These are phyloP conservation scores for Tulasnella sp. DNA, from an alignment of 768 basidiomycete genomes.

Conservation along the genomic window DNA sequence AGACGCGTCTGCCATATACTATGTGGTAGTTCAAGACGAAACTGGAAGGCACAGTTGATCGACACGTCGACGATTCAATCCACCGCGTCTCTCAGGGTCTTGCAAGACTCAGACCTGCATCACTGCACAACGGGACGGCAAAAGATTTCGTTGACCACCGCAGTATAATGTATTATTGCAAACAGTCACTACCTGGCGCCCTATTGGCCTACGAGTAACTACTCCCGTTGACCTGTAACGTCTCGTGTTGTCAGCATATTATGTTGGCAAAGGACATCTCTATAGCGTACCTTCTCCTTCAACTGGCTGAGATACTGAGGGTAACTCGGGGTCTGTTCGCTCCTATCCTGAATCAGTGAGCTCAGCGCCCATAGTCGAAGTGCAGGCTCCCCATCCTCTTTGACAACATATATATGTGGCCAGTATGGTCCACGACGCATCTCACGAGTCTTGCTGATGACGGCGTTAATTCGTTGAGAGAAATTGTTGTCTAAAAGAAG, in stretches of 20 bases:
- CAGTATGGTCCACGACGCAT: constrained; percentile 87
- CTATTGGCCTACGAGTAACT: neutral
- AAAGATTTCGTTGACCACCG: too few species aligned
- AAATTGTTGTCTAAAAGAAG: constrained; percentile 85
- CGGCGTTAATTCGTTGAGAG: constrained; percentile 85
- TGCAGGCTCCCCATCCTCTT: constrained; percentile 95
- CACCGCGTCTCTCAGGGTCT: too few species aligned
- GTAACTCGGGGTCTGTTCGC: constrained; percentile 86
- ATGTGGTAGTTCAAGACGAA: too few species aligned
- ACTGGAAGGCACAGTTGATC: too few species aligned
- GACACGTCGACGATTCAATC: too few species aligned
- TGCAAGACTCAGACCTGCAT: too few species aligned
- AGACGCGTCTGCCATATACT: constrained; percentile 1
- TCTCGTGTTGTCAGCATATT: neutral
- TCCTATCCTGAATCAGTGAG: constrained; percentile 84
- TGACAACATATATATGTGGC: constrained; percentile 91
- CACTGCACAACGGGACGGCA: too few species aligned
- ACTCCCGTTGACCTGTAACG: constrained; percentile 6
- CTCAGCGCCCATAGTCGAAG: constrained; percentile 92
- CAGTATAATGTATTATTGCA: too few species aligned
- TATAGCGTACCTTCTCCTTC: constrained; percentile 67
- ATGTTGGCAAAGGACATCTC: neutral
- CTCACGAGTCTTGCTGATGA: constrained; percentile 93
- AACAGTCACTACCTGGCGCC: too few species aligned
- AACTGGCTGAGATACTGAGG: constrained; percentile 84